Conservation (phyloP, 176 grass and related monocot genomes). For the Bromus sterilis region DNA sequence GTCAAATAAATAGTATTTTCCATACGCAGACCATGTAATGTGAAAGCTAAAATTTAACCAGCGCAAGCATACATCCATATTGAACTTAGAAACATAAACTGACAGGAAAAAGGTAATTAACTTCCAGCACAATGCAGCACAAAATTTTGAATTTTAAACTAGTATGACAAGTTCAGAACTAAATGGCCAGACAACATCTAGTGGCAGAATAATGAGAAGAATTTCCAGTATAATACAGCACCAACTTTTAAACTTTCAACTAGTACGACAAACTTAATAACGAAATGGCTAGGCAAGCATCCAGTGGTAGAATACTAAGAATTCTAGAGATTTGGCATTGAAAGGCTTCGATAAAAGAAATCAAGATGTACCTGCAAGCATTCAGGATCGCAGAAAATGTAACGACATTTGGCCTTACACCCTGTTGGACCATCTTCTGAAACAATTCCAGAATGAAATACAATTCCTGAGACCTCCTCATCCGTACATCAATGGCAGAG, state of each 20-base stretch:
- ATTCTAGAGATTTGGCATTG: neutral
- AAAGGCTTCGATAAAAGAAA: neutral
- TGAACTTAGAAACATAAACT: neutral
- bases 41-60: neutral
- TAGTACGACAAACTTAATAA: neutral
- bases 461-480: constrained; percentile 75
- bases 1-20: neutral
- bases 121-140: neutral
- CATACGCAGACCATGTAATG: neutral
- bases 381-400: constrained; percentile 98
- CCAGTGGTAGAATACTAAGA: neutral
- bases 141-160: neutral
- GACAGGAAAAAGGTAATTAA: neutral
- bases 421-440: constrained; percentile 96
- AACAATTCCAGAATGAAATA: constrained; percentile 97
- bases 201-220: neutral
- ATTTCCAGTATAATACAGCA: neutral
- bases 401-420: constrained; percentile 90
- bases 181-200: constrained; percentile 1
- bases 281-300: constrained; percentile 4
- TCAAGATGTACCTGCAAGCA: constrained; percentile 80
- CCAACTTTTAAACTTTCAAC: neutral
- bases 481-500: constrained; percentile 30
- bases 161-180: neutral
- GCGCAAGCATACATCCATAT: neutral